Evolutionary conservation across 2,329 filamentous ascomycete species (phyloP).

Genomic region (Alternaria conjuncta): DNA sequence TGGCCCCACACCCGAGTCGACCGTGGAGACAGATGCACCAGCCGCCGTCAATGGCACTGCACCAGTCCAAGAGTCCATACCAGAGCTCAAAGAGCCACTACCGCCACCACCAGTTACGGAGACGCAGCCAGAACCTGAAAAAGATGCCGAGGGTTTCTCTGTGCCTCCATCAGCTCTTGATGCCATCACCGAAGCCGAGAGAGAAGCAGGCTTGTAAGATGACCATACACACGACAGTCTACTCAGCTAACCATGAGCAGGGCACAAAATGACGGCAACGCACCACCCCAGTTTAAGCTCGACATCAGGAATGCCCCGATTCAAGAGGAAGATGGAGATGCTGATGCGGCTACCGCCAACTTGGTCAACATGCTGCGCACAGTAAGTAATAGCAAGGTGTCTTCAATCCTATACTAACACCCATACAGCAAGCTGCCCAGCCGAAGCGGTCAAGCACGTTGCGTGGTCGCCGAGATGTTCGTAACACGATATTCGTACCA

Average conservation of each 20-base stretch:
- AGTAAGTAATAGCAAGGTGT: constrained; percentile 44
- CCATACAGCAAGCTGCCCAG: constrained; percentile 63
- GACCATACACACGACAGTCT: not conserved
- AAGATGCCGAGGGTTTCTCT: constrained; percentile 78
- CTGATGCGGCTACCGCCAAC: constrained; percentile 74
- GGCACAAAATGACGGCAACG: constrained; percentile 31
- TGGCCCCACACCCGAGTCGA: constrained; percentile 35
- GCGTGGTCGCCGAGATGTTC: constrained; percentile 86
- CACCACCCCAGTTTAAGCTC: constrained; percentile 70
- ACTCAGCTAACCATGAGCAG: constrained; percentile 17
- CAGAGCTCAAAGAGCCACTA: constrained; percentile 46
- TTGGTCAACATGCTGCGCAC: constrained; percentile 74
- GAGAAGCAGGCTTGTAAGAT: constrained; percentile 60
- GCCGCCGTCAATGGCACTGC: constrained; percentile 39
- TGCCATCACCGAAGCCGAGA: constrained; percentile 72
- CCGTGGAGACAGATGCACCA: constrained; percentile 24
- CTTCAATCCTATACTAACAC: constrained; percentile 20
- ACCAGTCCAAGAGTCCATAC: constrained; percentile 37
- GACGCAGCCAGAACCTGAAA: constrained; percentile 50
- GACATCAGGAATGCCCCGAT: constrained; percentile 81
- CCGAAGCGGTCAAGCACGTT: constrained; percentile 69
- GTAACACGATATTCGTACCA: constrained; percentile 87
- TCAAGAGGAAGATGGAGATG: constrained; percentile 76
- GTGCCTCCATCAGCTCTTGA: constrained; percentile 69
- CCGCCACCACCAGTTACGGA: constrained; percentile 35